Evolutionary conservation across 495 filamentous ascomycete genomes (phyloP).

Genomic region (Penicillium coprophilum): DNA sequence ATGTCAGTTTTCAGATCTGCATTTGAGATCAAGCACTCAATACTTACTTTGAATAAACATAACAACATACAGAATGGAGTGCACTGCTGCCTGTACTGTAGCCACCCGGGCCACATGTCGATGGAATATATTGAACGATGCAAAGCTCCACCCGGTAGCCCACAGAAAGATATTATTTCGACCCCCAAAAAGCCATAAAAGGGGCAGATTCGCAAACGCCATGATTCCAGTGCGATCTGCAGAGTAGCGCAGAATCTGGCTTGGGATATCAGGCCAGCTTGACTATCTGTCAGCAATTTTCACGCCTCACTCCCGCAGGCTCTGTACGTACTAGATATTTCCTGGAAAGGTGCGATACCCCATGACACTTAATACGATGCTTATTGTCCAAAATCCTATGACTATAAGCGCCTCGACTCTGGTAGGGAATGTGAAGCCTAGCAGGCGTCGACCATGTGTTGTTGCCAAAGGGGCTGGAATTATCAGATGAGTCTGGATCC

Average conservation of each 20-base stretch:
- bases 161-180: conserved; percentile 58
- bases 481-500: conserved; percentile 36
- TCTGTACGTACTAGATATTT: conserved; percentile 41
- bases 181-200: conserved; percentile 52
- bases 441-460: conserved; percentile 21
- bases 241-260: conserved; percentile 43
- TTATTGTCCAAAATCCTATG: conserved; percentile 42
- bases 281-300: conserved; percentile 11
- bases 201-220: conserved; percentile 50
- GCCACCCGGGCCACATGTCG: conserved; percentile 56
- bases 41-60: conserved; percentile 35
- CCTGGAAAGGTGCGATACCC: conserved; percentile 37
- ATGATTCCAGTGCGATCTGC: conserved; percentile 55
- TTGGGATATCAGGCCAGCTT: conserved; percentile 37
- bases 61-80: conserved; percentile 38
- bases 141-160: conserved; percentile 56
- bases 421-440: conserved; percentile 43
- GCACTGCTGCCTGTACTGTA: conserved; percentile 50
- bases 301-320: not conserved
- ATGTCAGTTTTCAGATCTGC: not conserved
- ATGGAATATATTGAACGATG: conserved; percentile 56
- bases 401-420: conserved; percentile 43
- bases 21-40: not conserved
- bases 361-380: conserved; percentile 34
- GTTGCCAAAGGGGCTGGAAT: conserved; percentile 34